These are phyloP conservation scores for Yamadazyma scolyti DNA, from an alignment of 805 yeast genomes.

Conservation along the genomic window DNA sequence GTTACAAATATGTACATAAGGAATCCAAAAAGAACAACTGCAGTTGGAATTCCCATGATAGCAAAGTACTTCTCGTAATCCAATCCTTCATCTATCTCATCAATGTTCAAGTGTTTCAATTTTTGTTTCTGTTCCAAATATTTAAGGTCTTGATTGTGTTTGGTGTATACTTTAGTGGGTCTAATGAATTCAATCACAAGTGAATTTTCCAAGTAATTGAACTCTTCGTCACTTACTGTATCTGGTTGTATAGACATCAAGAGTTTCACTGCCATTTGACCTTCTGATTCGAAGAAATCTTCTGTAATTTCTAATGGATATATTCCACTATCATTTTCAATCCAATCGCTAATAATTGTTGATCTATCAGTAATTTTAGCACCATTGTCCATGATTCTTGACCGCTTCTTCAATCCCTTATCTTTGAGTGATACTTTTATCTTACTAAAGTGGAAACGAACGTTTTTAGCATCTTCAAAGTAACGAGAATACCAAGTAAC, in stretches of 20 bases:
- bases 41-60: constrained; percentile 65
- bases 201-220: constrained; percentile 44
- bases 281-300: constrained; percentile 51
- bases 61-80: constrained; percentile 58
- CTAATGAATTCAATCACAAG: constrained; percentile 45
- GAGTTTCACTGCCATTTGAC: constrained; percentile 51
- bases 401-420: constrained; percentile 50
- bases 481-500: constrained; percentile 75
- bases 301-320: constrained; percentile 58
- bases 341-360: constrained; percentile 73
- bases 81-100: constrained; percentile 43
- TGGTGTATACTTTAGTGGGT: constrained; percentile 53
- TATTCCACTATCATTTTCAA: constrained; percentile 56
- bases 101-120: constrained; percentile 17
- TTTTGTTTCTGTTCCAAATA: constrained; percentile 27
- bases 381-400: constrained; percentile 35
- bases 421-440: constrained; percentile 53
- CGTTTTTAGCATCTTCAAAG: constrained; percentile 59
- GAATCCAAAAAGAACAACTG: constrained; percentile 56
- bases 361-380: constrained; percentile 34
- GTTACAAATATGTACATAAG: constrained; percentile 63
- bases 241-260: constrained; percentile 74
- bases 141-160: constrained; percentile 40
- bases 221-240: constrained; percentile 60
- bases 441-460: constrained; percentile 63